phyloP scores from a whole-genome alignment of 352 stramenopile genomes.

The Phytophthora hybrid region DNA sequence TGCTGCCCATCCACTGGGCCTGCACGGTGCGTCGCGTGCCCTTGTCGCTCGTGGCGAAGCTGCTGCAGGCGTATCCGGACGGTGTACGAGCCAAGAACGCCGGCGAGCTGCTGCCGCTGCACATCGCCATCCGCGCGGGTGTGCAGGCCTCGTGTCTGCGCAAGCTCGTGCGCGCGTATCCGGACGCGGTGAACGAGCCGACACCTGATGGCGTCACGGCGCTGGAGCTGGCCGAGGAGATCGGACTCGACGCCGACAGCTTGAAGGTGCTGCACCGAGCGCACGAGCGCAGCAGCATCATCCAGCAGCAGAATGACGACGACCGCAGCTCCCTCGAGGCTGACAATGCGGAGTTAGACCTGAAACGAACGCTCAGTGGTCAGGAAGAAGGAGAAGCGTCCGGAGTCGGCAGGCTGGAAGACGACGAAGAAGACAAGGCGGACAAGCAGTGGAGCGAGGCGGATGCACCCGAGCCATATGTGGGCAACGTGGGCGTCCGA shows the following conservation, averaged over 20 bases:
- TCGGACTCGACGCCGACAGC: conserved; percentile 48
- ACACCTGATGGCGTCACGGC: conserved; percentile 59
- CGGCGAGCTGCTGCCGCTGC: conserved; percentile 71
- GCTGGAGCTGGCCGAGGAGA: conserved; percentile 61
- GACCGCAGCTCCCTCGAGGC: conserved; percentile 30
- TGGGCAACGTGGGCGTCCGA: conserved; percentile 32
- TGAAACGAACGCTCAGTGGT: conserved; percentile 16
- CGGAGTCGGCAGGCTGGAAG: conserved; percentile 20
- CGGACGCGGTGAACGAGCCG: conserved; percentile 52
- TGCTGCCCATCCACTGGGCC: conserved; percentile 87
- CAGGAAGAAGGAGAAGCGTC: conserved; percentile 47
- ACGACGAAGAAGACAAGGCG: conserved; percentile 29
- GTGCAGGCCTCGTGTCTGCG: conserved; percentile 59
- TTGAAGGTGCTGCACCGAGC: conserved; percentile 59
- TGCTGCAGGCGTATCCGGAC: conserved; percentile 71
- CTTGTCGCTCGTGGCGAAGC: conserved; percentile 61
- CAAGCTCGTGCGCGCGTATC: conserved; percentile 63
- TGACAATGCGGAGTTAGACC: conserved; percentile 18
- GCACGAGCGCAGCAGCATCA: conserved; percentile 21
- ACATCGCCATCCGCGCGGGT: conserved; percentile 80
- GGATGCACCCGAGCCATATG: conserved; percentile 28
- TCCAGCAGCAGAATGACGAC: conserved; percentile 25
- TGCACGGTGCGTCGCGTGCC: conserved; percentile 76
- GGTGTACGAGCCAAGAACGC: conserved; percentile 69
- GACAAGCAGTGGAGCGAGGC: conserved; percentile 26